A percentile compares a stretch with the other conserved stretches of the same genome.
These are phyloP conservation scores for Linum usitatissimum DNA, from an alignment of 345 rosid species.

Conservation along the genomic window DNA sequence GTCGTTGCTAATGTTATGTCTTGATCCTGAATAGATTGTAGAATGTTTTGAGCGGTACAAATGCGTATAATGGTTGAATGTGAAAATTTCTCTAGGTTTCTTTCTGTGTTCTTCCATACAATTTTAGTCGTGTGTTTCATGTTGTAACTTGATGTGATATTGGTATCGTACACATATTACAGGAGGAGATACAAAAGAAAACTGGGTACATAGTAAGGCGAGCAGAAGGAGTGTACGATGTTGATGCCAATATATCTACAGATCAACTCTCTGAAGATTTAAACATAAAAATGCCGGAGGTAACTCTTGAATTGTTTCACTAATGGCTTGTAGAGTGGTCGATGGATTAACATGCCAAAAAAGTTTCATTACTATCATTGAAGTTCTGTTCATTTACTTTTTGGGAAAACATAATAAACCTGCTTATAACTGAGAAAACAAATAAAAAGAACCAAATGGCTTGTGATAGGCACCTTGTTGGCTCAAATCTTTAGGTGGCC, in stretches of 20 bases:
- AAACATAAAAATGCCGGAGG: slow-evolving; percentile 95
- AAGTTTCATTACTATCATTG: neutral
- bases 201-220: slow-evolving; percentile 96
- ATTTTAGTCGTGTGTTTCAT: neutral
- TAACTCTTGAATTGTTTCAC: slow-evolving; percentile 15
- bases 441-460: neutral
- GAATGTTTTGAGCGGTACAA: neutral
- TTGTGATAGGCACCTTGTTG: neutral
- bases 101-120: neutral
- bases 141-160: neutral
- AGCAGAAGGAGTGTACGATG: slow-evolving; percentile 86
- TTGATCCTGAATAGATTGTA: neutral
- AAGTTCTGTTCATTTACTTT: neutral
- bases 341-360: no score
- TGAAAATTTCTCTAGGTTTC: neutral
- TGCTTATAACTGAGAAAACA: neutral
- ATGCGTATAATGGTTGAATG: neutral
- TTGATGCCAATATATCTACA: slow-evolving; percentile 94
- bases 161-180: slow-evolving; percentile 5
- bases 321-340: no score
- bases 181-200: slow-evolving; percentile 99
- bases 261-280: slow-evolving; percentile 95
- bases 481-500: neutral
- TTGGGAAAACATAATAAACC: neutral
- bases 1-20: neutral